Evolutionary conservation across 805 yeast genomes (phyloP), one percentile per base, ranked within the genome.

Genomic region (Barnettozyma botsteinii): DNA sequence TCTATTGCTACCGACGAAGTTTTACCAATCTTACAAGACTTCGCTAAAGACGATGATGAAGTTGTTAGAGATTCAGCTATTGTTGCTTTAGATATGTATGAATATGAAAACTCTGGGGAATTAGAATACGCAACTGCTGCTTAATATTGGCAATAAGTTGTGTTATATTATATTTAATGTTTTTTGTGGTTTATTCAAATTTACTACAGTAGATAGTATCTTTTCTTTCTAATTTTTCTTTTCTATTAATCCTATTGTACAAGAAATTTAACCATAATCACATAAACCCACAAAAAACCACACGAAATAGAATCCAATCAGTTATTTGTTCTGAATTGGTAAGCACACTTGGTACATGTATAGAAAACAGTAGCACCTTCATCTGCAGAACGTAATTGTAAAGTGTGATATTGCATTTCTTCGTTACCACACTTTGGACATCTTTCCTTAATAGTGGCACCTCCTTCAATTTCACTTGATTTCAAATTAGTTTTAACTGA

Each of bases 321-420:
- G 61, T 93, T 93, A 63, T 93, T 91, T 27, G 96, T 89, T 69
- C 97, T 82, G 71, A 85, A 89, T 56, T 86, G 79, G 73, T 91
- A 87, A 31, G 89, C 88, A 73, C 99, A 93, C 31, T 75, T 67
- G 1, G 95, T 82, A 70, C 98, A 93, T 1, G 98, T 91, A 67
- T 93, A 94, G 61, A 93, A 93, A 26, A 93, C 98, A 9, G 99
- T 93, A 22, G 98, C 95, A 73, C 98, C 99, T 73, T 93, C 99
- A 73, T 93, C 99, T 1, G 98, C 99, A 40, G 96, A 85, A 67
- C 99, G 80, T 53, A 93, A 73, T 65, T 93, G 99, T 51, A 93
- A 70, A 5, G 98, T 93, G 59, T 93, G 98, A 61, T 91, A 93
- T 60, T 81, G 89, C 98, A 94, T 94, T 64, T 93, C 97, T 58